A percentile compares a stretch with the other conserved stretches of the same genome.
Evolutionary conservation across 805 yeast genomes (phyloP).

Genomic region (Torulaspora microellipsoides): DNA sequence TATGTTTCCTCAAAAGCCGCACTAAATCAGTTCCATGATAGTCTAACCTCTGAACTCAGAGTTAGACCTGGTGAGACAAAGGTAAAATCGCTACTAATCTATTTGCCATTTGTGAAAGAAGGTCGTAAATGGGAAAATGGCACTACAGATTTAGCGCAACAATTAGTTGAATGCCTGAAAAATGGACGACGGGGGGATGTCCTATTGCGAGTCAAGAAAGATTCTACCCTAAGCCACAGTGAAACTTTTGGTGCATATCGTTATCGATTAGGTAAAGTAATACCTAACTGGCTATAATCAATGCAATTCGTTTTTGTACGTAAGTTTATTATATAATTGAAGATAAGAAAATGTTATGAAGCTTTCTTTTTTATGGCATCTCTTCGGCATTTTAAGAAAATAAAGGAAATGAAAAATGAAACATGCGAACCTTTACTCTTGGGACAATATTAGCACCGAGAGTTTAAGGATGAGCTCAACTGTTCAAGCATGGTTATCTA

Average conservation of each 20-base stretch:
- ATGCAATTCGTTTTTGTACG: too few relatives aligned
- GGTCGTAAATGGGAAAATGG: conserved; percentile 1
- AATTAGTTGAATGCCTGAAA: conserved; percentile 11
- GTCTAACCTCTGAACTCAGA: conserved; percentile 20
- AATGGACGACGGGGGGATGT: conserved; percentile 18
- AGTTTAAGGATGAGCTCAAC: too few relatives aligned
- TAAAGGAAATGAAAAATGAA: too few relatives aligned
- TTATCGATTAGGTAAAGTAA: conserved; percentile 3
- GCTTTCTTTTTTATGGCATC: too few relatives aligned
- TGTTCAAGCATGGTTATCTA: conserved; percentile 19
- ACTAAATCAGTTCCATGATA: conserved; percentile 27
- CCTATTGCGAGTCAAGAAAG: background rate
- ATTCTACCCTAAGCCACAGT: background rate
- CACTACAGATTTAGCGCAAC: conserved; percentile 8
- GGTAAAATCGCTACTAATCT: conserved; percentile 14
- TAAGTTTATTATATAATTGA: too few relatives aligned
- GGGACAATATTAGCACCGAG: too few relatives aligned
- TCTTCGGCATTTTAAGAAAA: too few relatives aligned
- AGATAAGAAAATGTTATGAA: too few relatives aligned
- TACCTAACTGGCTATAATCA: conserved; percentile 6
- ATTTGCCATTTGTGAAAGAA: conserved; percentile 10
- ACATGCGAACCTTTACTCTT: too few relatives aligned
- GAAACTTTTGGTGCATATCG: conserved; percentile 3
- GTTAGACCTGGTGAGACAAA: background rate
- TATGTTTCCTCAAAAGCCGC: conserved; percentile 21